Percentiles rank a stretch among this genome's conserved stretches.
Evolutionary conservation across 371 early-diverging fungal genomes (phyloP).

Genomic region (Choanephora cucurbitarum): DNA sequence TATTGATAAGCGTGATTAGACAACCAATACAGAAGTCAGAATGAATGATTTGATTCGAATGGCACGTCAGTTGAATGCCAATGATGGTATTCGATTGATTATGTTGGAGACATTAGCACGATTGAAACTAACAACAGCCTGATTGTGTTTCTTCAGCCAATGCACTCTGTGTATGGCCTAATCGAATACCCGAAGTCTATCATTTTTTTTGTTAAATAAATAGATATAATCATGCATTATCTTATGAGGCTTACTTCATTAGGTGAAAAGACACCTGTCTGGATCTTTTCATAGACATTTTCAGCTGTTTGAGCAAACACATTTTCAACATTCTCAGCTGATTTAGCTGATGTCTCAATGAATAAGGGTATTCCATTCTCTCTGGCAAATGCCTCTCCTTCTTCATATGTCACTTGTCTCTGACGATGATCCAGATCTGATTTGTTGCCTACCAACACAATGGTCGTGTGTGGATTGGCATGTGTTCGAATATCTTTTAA

Average conservation of each 20-base stretch:
- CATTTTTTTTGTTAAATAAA: no score
- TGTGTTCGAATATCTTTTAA: conserved; percentile 74
- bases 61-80: conserved; percentile 1
- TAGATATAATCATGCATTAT: no score
- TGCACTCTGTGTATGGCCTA: conserved; percentile 49
- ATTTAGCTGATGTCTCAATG: conserved; percentile 94
- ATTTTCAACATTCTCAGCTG: conserved; percentile 88
- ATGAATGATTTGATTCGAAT: conserved; percentile 16
- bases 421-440: conserved; percentile 77
- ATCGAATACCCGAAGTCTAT: conserved; percentile 60
- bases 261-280: conserved; percentile 73
- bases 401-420: conserved; percentile 83
- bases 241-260: conserved; percentile 79
- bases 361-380: conserved; percentile 83
- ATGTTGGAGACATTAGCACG: conserved; percentile 12
- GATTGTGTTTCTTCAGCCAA: conserved; percentile 42
- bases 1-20: conserved; percentile 3
- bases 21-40: conserved; percentile 1
- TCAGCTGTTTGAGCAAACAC: conserved; percentile 79
- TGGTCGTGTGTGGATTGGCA: conserved; percentile 88
- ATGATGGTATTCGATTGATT: conserved; percentile 16
- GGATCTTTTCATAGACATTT: conserved; percentile 84
- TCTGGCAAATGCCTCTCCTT: conserved; percentile 88
- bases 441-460: conserved; percentile 95
- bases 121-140: conserved; percentile 30